Conservation (phyloP, 1,284 basidiomycete species). For the Microbotryum lychnidis-dioicae region DNA sequence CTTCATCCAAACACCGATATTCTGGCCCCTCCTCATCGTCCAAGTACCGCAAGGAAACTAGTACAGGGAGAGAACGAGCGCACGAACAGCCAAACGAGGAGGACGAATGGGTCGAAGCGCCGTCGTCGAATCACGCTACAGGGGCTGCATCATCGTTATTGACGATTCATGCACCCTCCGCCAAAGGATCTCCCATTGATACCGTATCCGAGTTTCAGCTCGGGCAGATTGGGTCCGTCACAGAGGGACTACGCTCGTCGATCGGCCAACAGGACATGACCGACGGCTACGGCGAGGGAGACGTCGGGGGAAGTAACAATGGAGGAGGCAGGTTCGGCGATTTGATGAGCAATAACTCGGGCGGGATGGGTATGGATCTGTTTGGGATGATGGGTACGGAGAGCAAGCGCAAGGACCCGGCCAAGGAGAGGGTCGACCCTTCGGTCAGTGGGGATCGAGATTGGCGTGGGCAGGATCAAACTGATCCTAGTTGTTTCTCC, state of each 20-base stretch:
- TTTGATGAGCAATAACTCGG: background rate
- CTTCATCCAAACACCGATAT: too few relatives aligned
- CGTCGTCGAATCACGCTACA: conserved; percentile 4
- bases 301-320: conserved; percentile 40
- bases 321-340: conserved; percentile 23
- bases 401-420: conserved; percentile 54
- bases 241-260: background rate
- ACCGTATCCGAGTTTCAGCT: conserved; percentile 27
- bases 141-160: background rate
- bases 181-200: conserved; percentile 16
- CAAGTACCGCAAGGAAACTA: background rate
- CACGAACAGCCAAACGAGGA: conserved; percentile 3
- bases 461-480: too few relatives aligned
- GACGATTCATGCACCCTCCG: background rate
- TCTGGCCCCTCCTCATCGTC: background rate
- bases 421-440: conserved; percentile 57
- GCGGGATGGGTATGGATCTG: conserved; percentile 53
- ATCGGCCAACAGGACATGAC: conserved; percentile 42
- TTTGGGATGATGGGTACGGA: conserved; percentile 75
- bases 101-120: conserved; percentile 34
- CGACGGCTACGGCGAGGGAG: conserved; percentile 61
- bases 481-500: too few relatives aligned
- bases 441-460: conserved; percentile 32
- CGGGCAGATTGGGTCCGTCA: conserved; percentile 8
- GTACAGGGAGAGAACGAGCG: background rate